Base-by-base conservation (phyloP, 345 rosid genomes). In the Boechera stricta region DNA sequence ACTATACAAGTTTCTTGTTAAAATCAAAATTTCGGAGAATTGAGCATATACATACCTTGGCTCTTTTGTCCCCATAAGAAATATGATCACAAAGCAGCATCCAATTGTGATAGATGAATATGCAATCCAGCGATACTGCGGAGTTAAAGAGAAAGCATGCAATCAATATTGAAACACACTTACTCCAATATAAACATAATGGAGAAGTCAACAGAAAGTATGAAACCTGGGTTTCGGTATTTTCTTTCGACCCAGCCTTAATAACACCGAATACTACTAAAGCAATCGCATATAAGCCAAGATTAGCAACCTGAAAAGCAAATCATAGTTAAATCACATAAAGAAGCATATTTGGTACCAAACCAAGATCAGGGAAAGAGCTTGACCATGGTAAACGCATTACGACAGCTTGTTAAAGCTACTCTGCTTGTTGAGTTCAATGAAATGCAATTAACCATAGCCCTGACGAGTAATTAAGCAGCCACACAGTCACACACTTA, bases 121-220 rank as follows among this genome's bases (percentile, higher is more conserved):
- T 42, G 97, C 98, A 77, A 94, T 92, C 98, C 93, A 92, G 5
- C 92, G 90, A 75, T 92, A 94, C 96, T 94, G 91, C 62, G 63
- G 74, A 69, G 49, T 70, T 41, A 56, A n/a, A 31, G 32, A 73
- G 77, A 38, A 59, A 69, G 44, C 21, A 64, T 38, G 53, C 51
- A 63, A 79, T 67, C 45, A 74, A 10, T 5, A 44, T 5, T 3
- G n/a, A 71, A 24, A 54, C 3, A 47, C 2, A n/a, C 48, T 51
- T 32, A 42, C 55, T 55, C 66, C 31, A 6, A 28, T 10, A 12
- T 2, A 36, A 5, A 54, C 45, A 28, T 52, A 4, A 26, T 3
- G 38, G 65, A 39, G 70, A 60, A 67, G 33, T 54, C 41, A 57
- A 68, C 2, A 63, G 57, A 26, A 36, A 35, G 29, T 44, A 59